Percentiles rank a stretch among this genome's conserved stretches.
These are phyloP conservation scores for Nosema muscidifuracis DNA, from an alignment of 371 early-diverging fungal genomes.

Conservation along the genomic window DNA sequence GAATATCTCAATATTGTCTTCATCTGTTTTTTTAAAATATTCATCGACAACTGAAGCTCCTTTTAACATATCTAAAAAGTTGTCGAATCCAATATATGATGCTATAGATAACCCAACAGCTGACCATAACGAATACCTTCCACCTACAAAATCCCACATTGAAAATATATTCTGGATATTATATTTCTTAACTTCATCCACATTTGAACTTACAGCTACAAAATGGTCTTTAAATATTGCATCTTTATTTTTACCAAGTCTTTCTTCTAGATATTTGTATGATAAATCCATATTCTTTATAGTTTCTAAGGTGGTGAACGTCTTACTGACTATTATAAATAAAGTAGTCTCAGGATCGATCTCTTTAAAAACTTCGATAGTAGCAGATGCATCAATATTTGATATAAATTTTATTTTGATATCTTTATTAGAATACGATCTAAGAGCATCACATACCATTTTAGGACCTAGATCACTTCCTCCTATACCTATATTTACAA, in stretches of 20 bases:
- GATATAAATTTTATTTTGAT: conserved; percentile 83
- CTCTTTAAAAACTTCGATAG: conserved; percentile 75
- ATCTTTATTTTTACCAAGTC: conserved; percentile 64
- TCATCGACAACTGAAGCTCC: conserved; percentile 92
- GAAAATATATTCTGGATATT: conserved; percentile 94
- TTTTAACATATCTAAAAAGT: conserved; percentile 77
- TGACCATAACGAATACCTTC: conserved; percentile 96
- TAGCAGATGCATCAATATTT: conserved; percentile 92
- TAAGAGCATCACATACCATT: conserved; percentile 91
- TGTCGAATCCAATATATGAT: conserved; percentile 83
- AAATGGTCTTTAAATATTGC: conserved; percentile 73
- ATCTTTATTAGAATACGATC: conserved; percentile 70
- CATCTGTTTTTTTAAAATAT: conserved; percentile 78
- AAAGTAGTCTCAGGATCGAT: conserved; percentile 79
- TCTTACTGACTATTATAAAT: conserved; percentile 93
- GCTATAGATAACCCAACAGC: conserved; percentile 91
- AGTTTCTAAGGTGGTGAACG: conserved; percentile 96
- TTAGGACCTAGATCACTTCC: conserved; percentile 98
- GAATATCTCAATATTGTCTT: conserved; percentile 80
- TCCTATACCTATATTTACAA: conserved; percentile 97
- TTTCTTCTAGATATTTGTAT: conserved; percentile 51
- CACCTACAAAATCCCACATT: conserved; percentile 99
- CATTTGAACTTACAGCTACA: conserved; percentile 92
- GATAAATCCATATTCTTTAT: conserved; percentile 88
- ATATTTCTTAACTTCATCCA: conserved; percentile 72